Conservation (phyloP, 2,329 filamentous ascomycete genomes). For the Aspergillus floridensis region DNA sequence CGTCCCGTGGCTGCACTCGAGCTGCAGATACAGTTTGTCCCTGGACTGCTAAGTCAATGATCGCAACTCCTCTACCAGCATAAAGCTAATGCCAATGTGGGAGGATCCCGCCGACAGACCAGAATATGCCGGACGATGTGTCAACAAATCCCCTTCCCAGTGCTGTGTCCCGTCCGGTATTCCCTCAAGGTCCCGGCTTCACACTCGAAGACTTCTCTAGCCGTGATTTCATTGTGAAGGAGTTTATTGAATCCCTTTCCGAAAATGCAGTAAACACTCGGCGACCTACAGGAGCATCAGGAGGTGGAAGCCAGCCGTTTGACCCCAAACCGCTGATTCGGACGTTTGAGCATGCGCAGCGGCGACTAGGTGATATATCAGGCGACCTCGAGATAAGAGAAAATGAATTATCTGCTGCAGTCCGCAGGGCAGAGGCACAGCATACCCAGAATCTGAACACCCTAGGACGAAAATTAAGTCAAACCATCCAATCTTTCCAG, state of each 20-base stretch:
- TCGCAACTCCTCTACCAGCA: neutral
- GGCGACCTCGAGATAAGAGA: slow-evolving; percentile 87
- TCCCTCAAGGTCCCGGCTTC: slow-evolving; percentile 77
- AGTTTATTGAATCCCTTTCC: slow-evolving; percentile 92
- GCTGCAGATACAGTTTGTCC: neutral
- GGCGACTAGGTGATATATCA: slow-evolving; percentile 51
- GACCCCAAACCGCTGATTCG: slow-evolving; percentile 96
- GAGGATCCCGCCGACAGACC: slow-evolving; percentile 9
- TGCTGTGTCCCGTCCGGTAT: slow-evolving; percentile 62
- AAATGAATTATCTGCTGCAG: slow-evolving; percentile 84
- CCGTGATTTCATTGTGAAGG: slow-evolving; percentile 95
- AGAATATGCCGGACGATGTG: slow-evolving; percentile 40
- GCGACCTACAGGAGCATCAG: slow-evolving; percentile 62
- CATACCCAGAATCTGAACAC: slow-evolving; percentile 89
- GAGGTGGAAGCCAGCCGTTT: slow-evolving; percentile 57
- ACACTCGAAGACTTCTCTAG: slow-evolving; percentile 83
- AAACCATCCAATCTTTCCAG: slow-evolving; percentile 90
- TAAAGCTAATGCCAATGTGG: neutral
- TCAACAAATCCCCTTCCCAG: slow-evolving; percentile 42
- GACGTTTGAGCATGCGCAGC: slow-evolving; percentile 74
- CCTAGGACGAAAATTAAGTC: slow-evolving; percentile 82
- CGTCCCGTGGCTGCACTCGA: neutral
- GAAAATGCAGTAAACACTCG: slow-evolving; percentile 76
- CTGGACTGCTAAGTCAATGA: neutral
- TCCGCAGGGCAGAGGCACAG: slow-evolving; percentile 84